A percentile compares a stretch with the other conserved stretches of the same genome.
These are phyloP conservation scores for Fusarium denticulatum DNA, from an alignment of 2,329 filamentous ascomycete genomes.

Conservation along the genomic window DNA sequence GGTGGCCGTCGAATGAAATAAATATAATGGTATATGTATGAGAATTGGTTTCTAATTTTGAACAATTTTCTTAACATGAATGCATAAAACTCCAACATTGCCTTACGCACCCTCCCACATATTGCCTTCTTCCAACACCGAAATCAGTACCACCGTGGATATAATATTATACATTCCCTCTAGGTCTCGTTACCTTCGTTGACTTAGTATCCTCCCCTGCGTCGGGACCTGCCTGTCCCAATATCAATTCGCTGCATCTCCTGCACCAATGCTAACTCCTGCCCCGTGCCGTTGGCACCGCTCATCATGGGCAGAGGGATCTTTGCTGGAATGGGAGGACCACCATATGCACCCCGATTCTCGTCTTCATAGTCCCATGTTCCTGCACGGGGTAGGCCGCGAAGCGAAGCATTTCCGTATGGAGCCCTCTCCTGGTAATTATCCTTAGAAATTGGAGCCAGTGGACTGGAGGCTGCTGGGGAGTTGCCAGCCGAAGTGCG, in stretches of 20 bases:
- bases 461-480: constrained; percentile 56
- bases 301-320: constrained; percentile 68
- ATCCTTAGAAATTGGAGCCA: constrained; percentile 63
- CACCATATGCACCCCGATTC: constrained; percentile 58
- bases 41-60: constrained; percentile 19
- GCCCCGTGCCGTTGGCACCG: constrained; percentile 54
- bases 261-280: constrained; percentile 70
- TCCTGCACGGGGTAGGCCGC: constrained; percentile 55
- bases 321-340: constrained; percentile 76
- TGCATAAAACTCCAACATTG: constrained; percentile 25
- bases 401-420: constrained; percentile 45
- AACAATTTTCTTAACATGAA: not conserved
- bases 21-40: not conserved
- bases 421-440: constrained; percentile 58
- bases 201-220: constrained; percentile 57
- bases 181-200: constrained; percentile 31
- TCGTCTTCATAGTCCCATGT: constrained; percentile 66
- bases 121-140: constrained; percentile 30
- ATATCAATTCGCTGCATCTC: constrained; percentile 77
- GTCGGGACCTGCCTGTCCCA: constrained; percentile 66
- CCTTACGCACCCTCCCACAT: constrained; percentile 4
- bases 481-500: constrained; percentile 54
- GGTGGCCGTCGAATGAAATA: not conserved
- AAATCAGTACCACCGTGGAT: constrained; percentile 23
- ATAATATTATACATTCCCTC: constrained; percentile 39